Conservation (phyloP, 108 stramenopile genomes). For the Stephanodiscus triporus region DNA sequence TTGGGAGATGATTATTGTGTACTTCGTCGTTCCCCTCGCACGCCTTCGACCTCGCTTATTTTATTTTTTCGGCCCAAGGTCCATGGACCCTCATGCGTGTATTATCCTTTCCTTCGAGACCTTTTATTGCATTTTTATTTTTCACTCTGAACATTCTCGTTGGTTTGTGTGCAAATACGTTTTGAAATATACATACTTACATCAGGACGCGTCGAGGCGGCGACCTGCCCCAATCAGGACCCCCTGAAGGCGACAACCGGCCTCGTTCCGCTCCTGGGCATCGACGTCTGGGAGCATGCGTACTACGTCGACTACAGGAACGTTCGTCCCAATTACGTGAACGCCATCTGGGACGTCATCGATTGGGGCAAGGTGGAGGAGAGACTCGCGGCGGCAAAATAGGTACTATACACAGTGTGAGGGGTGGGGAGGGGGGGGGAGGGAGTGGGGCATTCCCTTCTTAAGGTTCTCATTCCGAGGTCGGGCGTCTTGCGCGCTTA, state of each 20-base stretch:
- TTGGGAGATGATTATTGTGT: no score
- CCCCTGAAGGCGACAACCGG: constrained; percentile 98
- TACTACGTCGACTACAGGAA: constrained; percentile 96
- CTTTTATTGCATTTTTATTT: no score
- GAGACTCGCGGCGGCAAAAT: constrained; percentile 73
- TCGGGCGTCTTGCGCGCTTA: no score
- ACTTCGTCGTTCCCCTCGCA: no score
- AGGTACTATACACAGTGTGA: neutral
- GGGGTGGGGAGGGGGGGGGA: neutral
- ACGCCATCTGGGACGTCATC: constrained; percentile 92
- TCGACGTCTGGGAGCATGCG: constrained; percentile 97
- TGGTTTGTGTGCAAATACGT: no score
- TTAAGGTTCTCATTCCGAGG: no score
- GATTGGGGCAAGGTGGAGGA: constrained; percentile 82
- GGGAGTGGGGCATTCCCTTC: neutral
- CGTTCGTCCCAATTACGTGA: constrained; percentile 97
- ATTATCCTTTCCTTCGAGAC: no score
- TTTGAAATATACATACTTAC: neutral
- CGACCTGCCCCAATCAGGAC: constrained; percentile 95
- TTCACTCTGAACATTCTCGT: neutral
- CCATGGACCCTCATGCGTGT: neutral
- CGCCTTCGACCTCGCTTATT: no score
- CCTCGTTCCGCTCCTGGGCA: constrained; percentile 94
- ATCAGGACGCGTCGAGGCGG: constrained; percentile 71
- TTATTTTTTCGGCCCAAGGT: neutral